Evolutionary conservation across 2,329 filamentous ascomycete genomes (phyloP).

Genomic region (Mycosphaerelloides madeirae): DNA sequence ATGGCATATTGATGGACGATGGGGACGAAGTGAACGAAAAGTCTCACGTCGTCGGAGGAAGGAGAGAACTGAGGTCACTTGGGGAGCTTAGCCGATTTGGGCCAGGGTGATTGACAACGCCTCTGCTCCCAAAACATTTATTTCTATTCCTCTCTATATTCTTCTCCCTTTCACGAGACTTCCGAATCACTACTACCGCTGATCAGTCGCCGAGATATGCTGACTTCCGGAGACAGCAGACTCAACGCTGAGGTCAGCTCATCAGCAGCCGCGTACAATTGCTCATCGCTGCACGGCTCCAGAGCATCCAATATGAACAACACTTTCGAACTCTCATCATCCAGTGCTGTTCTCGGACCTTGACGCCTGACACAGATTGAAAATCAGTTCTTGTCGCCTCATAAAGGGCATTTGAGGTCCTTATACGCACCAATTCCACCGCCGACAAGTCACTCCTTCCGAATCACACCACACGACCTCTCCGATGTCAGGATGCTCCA

Average conservation of each 20-base stretch:
- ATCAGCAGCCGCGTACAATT: slow-evolving; percentile 26
- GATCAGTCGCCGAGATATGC: neutral
- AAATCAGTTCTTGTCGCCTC: too few relatives aligned
- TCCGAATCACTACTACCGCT: too few relatives aligned
- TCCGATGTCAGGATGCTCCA: slow-evolving; percentile 22
- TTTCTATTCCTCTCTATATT: too few relatives aligned
- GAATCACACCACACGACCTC: slow-evolving; percentile 40
- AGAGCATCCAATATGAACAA: slow-evolving; percentile 36
- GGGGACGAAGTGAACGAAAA: too few relatives aligned
- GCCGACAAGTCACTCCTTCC: slow-evolving; percentile 35
- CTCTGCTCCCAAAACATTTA: too few relatives aligned
- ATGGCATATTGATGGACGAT: too few relatives aligned
- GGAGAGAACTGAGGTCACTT: too few relatives aligned
- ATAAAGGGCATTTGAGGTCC: too few relatives aligned
- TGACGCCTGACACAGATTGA: slow-evolving; percentile 22
- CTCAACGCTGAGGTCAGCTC: slow-evolving; percentile 24
- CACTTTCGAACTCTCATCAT: slow-evolving; percentile 33
- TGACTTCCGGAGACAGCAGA: neutral
- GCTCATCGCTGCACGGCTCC: slow-evolving; percentile 21
- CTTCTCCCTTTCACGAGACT: too few relatives aligned
- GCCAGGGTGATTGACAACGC: too few relatives aligned
- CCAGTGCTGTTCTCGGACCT: slow-evolving; percentile 34
- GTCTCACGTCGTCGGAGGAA: too few relatives aligned
- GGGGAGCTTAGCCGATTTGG: too few relatives aligned
- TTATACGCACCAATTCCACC: slow-evolving; percentile 36